Percentiles rank a stretch among this genome's conserved stretches.
These are phyloP conservation scores for Raffaelea deltoideospora DNA, from an alignment of 2,329 filamentous ascomycete genomes.

Conservation along the genomic window DNA sequence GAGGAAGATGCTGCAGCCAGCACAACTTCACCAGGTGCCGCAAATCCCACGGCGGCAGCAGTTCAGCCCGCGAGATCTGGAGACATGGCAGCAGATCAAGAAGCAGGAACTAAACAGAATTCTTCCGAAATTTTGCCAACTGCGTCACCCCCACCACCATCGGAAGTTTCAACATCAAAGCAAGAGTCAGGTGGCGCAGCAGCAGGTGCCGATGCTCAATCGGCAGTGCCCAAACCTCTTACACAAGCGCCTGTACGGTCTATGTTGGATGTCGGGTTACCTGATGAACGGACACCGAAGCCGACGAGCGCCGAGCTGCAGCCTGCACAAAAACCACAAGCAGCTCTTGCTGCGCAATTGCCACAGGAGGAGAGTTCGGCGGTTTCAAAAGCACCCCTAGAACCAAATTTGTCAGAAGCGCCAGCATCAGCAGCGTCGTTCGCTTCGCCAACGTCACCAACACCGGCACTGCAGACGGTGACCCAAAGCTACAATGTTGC, in stretches of 20 bases:
- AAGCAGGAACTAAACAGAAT: neutral
- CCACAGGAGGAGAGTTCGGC: no score
- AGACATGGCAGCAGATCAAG: neutral
- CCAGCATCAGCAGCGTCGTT: neutral
- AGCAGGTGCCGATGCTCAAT: no score
- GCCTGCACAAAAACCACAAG: neutral
- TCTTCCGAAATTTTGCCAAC: neutral
- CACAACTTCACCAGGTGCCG: neutral
- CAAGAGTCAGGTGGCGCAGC: no score
- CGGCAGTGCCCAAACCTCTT: neutral
- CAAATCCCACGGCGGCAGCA: neutral
- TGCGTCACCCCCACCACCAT: neutral
- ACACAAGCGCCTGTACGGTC: constrained; percentile 6
- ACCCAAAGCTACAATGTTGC: neutral
- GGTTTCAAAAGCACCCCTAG: no score
- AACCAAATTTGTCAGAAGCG: no score
- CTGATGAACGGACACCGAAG: neutral
- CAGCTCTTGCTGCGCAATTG: neutral
- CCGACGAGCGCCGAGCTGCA: neutral
- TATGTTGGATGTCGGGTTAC: constrained; percentile 6
- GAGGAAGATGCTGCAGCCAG: constrained; percentile 7
- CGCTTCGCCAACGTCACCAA: neutral
- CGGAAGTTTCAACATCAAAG: no score
- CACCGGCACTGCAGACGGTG: neutral
- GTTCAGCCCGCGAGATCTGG: neutral